Percentiles rank a stretch among this genome's conserved stretches.
Evolutionary conservation across 768 basidiomycete genomes (phyloP).

Genomic region (Suillus occidentalis): DNA sequence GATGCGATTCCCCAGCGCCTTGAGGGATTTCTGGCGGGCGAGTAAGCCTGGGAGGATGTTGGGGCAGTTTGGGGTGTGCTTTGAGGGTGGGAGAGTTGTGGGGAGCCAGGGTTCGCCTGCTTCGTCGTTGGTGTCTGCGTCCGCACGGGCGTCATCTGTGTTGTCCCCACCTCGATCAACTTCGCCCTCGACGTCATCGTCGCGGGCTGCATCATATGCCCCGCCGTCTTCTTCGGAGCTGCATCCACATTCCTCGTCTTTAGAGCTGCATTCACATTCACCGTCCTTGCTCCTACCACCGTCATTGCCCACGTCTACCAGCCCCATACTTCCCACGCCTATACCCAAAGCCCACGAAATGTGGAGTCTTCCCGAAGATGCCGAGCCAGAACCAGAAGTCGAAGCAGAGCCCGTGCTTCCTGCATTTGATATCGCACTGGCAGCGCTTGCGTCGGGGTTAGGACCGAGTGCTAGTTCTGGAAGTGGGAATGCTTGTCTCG

Average conservation of each 20-base stretch:
- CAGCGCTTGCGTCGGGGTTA: constrained; percentile 24
- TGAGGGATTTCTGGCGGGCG: constrained; percentile 56
- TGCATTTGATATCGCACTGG: constrained; percentile 31
- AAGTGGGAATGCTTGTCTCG: neutral
- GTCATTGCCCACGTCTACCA: neutral
- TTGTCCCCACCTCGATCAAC: neutral
- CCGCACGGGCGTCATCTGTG: neutral
- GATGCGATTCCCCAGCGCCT: constrained; percentile 60
- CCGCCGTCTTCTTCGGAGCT: constrained; percentile 21
- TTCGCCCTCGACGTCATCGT: neutral
- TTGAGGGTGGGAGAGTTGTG: constrained; percentile 17
- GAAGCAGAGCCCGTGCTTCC: constrained; percentile 6
- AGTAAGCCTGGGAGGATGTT: constrained; percentile 48
- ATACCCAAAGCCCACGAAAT: neutral
- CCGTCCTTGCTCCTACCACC: constrained; percentile 7
- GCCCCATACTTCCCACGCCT: neutral
- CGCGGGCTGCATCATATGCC: neutral
- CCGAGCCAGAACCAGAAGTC: neutral
- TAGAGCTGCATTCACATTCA: neutral
- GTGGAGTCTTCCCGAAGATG: neutral
- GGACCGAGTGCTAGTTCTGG: neutral
- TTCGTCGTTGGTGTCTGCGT: neutral
- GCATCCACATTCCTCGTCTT: constrained; percentile 5
- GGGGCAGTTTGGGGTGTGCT: constrained; percentile 53
- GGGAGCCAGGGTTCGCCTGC: constrained; percentile 8